Evolutionary conservation across 2,329 filamentous ascomycete species (phyloP).

Genomic region (Nemania diffusa): DNA sequence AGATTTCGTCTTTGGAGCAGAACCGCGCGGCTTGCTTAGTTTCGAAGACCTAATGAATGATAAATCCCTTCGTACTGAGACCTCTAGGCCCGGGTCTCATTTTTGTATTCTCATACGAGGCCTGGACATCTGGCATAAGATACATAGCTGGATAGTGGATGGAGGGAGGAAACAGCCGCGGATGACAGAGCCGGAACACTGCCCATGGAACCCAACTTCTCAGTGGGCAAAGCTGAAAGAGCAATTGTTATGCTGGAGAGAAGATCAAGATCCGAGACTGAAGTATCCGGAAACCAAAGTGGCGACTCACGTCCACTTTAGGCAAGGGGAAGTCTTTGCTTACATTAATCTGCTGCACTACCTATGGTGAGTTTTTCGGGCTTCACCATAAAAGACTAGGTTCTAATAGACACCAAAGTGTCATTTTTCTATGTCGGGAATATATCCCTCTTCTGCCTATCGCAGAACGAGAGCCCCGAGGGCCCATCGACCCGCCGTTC

Average conservation of each 20-base stretch:
- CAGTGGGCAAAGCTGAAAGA: constrained; percentile 32
- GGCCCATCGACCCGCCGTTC: constrained; percentile 32
- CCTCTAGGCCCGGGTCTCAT: constrained; percentile 26
- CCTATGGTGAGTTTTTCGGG: constrained; percentile 28
- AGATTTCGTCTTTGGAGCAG: constrained; percentile 30
- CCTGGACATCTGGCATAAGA: constrained; percentile 36
- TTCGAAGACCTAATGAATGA: constrained; percentile 26
- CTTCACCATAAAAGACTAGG: not conserved
- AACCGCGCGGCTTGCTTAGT: constrained; percentile 23
- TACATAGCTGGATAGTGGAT: constrained; percentile 37
- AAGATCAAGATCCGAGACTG: constrained; percentile 33
- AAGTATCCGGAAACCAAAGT: constrained; percentile 35
- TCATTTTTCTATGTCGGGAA: constrained; percentile 31
- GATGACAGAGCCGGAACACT: constrained; percentile 33
- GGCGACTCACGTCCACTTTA: constrained; percentile 32
- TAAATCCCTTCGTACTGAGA: constrained; percentile 20
- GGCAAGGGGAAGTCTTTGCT: constrained; percentile 36
- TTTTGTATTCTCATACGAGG: constrained; percentile 35
- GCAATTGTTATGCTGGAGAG: constrained; percentile 31
- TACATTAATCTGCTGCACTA: constrained; percentile 37
- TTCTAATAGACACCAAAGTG: constrained; percentile 16
- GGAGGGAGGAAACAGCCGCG: constrained; percentile 32
- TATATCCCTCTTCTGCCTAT: constrained; percentile 33
- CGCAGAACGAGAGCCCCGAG: constrained; percentile 30
- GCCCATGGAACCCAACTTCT: constrained; percentile 32